Evolutionary conservation across 768 basidiomycete genomes (phyloP).

Genomic region (Termitomyces sp.): DNA sequence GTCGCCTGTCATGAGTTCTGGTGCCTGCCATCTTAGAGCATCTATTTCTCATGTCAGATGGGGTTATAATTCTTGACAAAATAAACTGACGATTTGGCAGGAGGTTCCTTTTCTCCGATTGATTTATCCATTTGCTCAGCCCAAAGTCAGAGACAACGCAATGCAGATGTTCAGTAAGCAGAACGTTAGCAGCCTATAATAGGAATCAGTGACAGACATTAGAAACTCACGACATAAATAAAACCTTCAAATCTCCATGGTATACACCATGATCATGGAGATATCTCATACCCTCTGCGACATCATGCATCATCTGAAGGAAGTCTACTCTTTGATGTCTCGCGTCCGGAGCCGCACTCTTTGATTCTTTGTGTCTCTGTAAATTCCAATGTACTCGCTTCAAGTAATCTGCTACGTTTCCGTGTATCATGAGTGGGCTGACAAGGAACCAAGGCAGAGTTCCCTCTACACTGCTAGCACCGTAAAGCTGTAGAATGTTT

Average conservation of each 20-base stretch:
- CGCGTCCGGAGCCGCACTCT: background rate
- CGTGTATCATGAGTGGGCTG: constrained; percentile 65
- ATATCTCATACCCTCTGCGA: constrained; percentile 77
- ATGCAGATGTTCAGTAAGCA: constrained; percentile 56
- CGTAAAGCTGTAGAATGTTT: constrained; percentile 67
- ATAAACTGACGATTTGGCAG: constrained; percentile 1
- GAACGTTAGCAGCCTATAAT: constrained; percentile 61
- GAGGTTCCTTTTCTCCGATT: constrained; percentile 51
- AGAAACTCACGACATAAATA: background rate
- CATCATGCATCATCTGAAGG: constrained; percentile 60
- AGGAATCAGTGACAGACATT: background rate
- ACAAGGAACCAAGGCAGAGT: constrained; percentile 77
- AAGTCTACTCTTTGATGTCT: constrained; percentile 26
- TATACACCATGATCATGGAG: constrained; percentile 59
- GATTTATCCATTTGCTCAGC: constrained; percentile 70
- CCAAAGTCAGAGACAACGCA: constrained; percentile 81
- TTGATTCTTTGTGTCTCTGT: constrained; percentile 1
- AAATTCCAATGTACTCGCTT: constrained; percentile 22
- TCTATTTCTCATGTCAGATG: background rate
- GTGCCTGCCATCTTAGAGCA: constrained; percentile 59
- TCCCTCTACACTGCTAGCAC: constrained; percentile 64
- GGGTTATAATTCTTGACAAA: background rate
- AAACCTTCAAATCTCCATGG: constrained; percentile 77
- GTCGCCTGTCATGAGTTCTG: constrained; percentile 50
- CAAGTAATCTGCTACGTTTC: constrained; percentile 54